Evolutionary conservation across 2,329 filamentous ascomycete genomes (phyloP).

Genomic region (Tolypocladium cylindrosporum): DNA sequence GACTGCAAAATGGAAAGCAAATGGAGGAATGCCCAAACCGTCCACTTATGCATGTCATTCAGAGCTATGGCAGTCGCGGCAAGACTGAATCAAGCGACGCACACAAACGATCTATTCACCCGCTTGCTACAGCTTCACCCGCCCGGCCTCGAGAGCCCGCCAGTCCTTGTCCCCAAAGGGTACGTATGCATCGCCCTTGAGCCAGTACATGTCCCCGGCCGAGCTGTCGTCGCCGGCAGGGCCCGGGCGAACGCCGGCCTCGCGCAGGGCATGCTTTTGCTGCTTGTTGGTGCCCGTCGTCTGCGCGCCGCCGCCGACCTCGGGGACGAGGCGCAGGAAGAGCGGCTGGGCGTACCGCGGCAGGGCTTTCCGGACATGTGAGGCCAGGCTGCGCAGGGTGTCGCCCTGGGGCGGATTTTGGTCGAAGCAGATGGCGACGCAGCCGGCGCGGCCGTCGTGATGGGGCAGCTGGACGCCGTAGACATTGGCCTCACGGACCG

Average conservation of each 20-base stretch:
- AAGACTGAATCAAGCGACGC: not conserved
- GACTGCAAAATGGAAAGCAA: no score
- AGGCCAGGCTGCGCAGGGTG: conserved; percentile 48
- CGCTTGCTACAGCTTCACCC: conserved; percentile 52
- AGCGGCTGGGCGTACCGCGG: conserved; percentile 69
- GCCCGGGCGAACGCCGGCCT: conserved; percentile 61
- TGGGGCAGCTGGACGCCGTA: conserved; percentile 73
- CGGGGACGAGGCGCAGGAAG: conserved; percentile 59
- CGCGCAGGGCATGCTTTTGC: conserved; percentile 65
- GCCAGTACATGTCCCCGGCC: conserved; percentile 51
- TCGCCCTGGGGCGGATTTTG: conserved; percentile 30
- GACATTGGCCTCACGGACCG: conserved; percentile 70
- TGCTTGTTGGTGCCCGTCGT: conserved; percentile 83
- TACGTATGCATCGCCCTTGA: conserved; percentile 56
- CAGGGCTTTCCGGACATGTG: conserved; percentile 45
- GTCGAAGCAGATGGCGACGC: conserved; percentile 58
- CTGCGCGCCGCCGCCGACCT: conserved; percentile 44
- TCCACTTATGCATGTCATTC: no score
- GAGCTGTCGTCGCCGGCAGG: not conserved
- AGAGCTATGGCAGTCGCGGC: no score
- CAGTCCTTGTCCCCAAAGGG: conserved; percentile 60
- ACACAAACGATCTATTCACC: not conserved
- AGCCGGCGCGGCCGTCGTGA: conserved; percentile 78
- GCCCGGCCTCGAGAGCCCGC: conserved; percentile 54
- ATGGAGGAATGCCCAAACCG: not conserved